phyloP scores from a whole-genome alignment of 495 filamentous ascomycete genomes.

The Copromyces sp. region DNA sequence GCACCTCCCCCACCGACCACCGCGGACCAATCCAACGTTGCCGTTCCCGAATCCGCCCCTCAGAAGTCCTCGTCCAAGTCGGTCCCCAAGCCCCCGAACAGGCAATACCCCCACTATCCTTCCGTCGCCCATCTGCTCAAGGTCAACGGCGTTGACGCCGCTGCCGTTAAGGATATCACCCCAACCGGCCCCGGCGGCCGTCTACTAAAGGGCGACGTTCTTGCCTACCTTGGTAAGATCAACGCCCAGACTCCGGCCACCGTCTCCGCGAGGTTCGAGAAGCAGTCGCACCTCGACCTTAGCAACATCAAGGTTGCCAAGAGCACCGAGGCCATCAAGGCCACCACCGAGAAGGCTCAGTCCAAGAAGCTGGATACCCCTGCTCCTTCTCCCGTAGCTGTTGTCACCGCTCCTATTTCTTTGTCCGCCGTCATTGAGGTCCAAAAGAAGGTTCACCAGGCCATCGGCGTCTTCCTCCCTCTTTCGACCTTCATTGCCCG shows the following conservation, averaged over 20 bases:
- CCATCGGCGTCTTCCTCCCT: slow-evolving; percentile 67
- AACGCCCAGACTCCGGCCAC: slow-evolving; percentile 56
- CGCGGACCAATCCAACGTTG: slow-evolving; percentile 3
- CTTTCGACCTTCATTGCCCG: slow-evolving; percentile 79
- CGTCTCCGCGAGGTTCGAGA: slow-evolving; percentile 55
- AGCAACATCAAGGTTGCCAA: slow-evolving; percentile 83
- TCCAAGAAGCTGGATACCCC: slow-evolving; percentile 12
- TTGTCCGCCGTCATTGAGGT: slow-evolving; percentile 64
- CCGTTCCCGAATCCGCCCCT: slow-evolving; percentile 18
- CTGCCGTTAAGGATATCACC: slow-evolving; percentile 67
- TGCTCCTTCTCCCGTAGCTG: slow-evolving; percentile 34
- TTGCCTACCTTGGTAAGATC: slow-evolving; percentile 78
- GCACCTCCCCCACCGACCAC: slow-evolving; percentile 15
- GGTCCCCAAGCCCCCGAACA: slow-evolving; percentile 46
- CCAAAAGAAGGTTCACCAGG: slow-evolving; percentile 67
- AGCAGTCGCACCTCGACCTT: slow-evolving; percentile 77
- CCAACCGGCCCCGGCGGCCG: slow-evolving; percentile 83
- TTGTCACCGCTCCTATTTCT: slow-evolving; percentile 63
- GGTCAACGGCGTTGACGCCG: slow-evolving; percentile 59
- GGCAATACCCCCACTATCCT: slow-evolving; percentile 73
- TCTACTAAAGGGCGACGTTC: slow-evolving; percentile 88
- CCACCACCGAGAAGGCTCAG: slow-evolving; percentile 27
- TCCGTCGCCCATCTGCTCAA: slow-evolving; percentile 75
- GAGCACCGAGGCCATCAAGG: slow-evolving; percentile 42
- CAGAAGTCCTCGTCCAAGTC: slow-evolving; percentile 29